Evolutionary conservation across 2,329 filamentous ascomycete species (phyloP), one percentile per base, ranked within the genome.

Genomic region (Lachnellula arida): DNA sequence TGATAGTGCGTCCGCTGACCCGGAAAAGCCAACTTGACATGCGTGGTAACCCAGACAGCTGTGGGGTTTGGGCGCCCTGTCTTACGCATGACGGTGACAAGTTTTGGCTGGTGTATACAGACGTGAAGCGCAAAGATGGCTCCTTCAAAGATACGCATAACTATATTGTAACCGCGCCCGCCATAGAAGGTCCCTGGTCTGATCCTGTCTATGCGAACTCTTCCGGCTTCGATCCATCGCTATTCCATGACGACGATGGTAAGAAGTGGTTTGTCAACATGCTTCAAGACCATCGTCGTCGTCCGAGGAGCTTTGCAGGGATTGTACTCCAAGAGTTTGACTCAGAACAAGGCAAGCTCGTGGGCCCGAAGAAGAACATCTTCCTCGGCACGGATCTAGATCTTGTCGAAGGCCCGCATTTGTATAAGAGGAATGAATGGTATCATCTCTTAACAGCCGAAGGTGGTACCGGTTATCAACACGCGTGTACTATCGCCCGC

Each of bases 101-200:
- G 53, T 86, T 85, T 70, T 86, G 78, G 76, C 77, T 86, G 5
- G 82, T 86, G 2, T 86, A 84, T 67, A 85, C 82, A 1, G 81
- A 86, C 63, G 82, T 86, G 15, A 86, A 85, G 71, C 81, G 83
- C 60, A 86, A 86, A 66, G 84, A 86, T 61, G 84, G 83, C 12
- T 81, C 78, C 2, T 85, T 84, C 75, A 85, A 84, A 67, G 82
- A 85, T 62, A 76, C 80, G 1, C 82, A 79, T 60, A 86, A 85
- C 63, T 86, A 85, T 65, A 84, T 86, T 56, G 78, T 86, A 52
- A 78, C 66, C 35, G 76, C 80, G 0, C 71, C 75, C 0, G 62
- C 71, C 5, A 80, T 85, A 52, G 75, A 79, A 39, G 83, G 82
- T 0, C 81, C 82, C 0, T 86, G 83, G 83, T 82, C 80, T 0